Conservation (phyloP, 257 asterid species). For the Solanum medicagineum region DNA sequence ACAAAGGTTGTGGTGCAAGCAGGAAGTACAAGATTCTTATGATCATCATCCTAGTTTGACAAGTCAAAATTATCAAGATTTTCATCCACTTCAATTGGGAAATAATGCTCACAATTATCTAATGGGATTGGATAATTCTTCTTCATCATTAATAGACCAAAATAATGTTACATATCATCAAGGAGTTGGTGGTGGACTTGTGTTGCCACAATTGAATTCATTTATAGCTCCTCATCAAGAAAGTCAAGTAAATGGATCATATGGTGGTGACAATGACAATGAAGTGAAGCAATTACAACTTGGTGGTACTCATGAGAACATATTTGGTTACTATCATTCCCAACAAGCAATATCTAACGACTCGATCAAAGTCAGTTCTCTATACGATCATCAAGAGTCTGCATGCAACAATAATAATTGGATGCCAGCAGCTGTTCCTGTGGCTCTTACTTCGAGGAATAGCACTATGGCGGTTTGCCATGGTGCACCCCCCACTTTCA, state of each 20-base stretch:
- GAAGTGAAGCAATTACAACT: constrained; percentile 6
- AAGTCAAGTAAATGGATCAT: constrained; percentile 10
- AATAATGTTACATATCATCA: constrained; percentile 4
- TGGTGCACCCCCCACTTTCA: constrained; percentile 34
- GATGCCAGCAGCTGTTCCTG: constrained; percentile 33
- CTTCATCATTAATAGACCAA: constrained; percentile 19
- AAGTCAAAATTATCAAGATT: constrained; percentile 15
- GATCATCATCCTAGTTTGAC: constrained; percentile 5
- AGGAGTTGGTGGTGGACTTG: constrained; percentile 3
- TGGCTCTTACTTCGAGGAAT: constrained; percentile 19
- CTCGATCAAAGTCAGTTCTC: neutral
- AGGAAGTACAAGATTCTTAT: constrained; percentile 21
- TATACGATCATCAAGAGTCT: constrained; percentile 17
- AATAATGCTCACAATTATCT: constrained; percentile 26
- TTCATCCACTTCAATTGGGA: constrained; percentile 34
- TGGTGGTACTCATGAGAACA: constrained; percentile 24
- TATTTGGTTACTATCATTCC: constrained; percentile 27
- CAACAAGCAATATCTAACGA: constrained; percentile 18
- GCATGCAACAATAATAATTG: constrained; percentile 17
- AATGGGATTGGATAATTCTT: constrained; percentile 32
- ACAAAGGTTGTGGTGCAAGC: constrained; percentile 58
- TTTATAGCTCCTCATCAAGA: constrained; percentile 4
- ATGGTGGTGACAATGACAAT: constrained; percentile 1
- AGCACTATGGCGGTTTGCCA: constrained; percentile 18
- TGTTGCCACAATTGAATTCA: constrained; percentile 24